phyloP scores from a whole-genome alignment of 148 eudicot species.

The Vaccinium vitisidaea region DNA sequence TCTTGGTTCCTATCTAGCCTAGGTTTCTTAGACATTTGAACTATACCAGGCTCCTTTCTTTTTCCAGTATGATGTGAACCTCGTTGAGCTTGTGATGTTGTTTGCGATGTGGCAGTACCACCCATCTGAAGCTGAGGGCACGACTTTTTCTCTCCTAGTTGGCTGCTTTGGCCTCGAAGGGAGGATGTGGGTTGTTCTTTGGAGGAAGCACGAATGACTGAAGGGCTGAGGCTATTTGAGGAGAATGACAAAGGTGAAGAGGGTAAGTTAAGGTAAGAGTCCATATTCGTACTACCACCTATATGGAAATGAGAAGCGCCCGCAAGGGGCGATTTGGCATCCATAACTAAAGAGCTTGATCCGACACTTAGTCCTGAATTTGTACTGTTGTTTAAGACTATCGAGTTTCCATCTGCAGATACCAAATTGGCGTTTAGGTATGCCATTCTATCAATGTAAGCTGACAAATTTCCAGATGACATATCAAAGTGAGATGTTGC shows the following conservation, averaged over 20 bases:
- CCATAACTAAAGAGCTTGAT: constrained; percentile 31
- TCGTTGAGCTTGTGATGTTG: constrained; percentile 21
- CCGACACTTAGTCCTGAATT: constrained; percentile 31
- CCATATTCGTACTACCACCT: constrained; percentile 19
- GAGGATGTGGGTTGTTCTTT: constrained; percentile 15
- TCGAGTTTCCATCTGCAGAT: constrained; percentile 17
- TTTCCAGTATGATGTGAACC: constrained; percentile 20
- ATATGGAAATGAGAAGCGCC: constrained; percentile 22
- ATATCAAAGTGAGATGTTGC: constrained; percentile 1
- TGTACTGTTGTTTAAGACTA: constrained; percentile 1
- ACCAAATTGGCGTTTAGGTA: constrained; percentile 17
- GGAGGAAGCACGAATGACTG: constrained; percentile 22
- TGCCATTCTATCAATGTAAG: constrained; percentile 18
- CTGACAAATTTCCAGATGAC: constrained; percentile 16
- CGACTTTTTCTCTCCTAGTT: constrained; percentile 13
- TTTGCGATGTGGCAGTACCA: constrained; percentile 11
- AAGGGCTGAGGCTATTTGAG: constrained; percentile 25
- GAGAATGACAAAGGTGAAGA: constrained; percentile 26
- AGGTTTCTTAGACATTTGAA: constrained; percentile 29
- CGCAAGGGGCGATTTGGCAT: constrained; percentile 22
- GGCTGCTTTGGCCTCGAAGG: constrained; percentile 17
- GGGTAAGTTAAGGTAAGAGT: constrained; percentile 21
- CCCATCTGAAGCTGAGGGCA: constrained; percentile 9
- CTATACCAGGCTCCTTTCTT: constrained; percentile 14
- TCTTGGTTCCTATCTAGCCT: constrained; percentile 25